These are phyloP conservation scores for Xylariaceae sp. DNA, from an alignment of 2,329 filamentous ascomycete genomes.

Conservation along the genomic window DNA sequence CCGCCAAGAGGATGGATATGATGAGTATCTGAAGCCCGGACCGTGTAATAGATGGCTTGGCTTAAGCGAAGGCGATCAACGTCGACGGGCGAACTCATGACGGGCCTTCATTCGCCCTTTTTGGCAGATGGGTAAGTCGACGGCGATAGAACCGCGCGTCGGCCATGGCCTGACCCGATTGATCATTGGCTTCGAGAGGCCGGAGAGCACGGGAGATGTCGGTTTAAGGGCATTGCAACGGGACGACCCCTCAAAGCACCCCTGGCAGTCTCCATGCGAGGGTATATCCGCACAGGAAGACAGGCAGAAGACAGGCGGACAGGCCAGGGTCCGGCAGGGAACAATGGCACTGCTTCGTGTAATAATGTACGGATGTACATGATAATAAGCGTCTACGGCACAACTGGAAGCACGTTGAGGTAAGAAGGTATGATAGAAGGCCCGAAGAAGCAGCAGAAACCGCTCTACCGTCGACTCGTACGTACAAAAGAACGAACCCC, in stretches of 20 bases:
- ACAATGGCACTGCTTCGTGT: conserved; percentile 16
- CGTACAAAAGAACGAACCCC: too few species aligned
- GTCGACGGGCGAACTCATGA: conserved; percentile 13
- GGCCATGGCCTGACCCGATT: conserved; percentile 16
- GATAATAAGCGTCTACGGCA: conserved; percentile 9
- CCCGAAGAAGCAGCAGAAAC: too few species aligned
- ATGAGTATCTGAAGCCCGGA: conserved; percentile 1
- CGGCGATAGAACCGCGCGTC: conserved; percentile 18
- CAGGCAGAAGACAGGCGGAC: conserved; percentile 15
- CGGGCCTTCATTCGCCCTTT: conserved; percentile 16
- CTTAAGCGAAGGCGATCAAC: conserved; percentile 22
- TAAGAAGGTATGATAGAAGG: conserved; percentile 18
- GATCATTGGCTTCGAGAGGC: conserved; percentile 19
- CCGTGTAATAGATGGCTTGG: not conserved
- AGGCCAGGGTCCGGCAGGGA: conserved; percentile 14
- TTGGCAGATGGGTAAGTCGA: conserved; percentile 6
- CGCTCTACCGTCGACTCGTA: too few species aligned
- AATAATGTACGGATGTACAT: too few species aligned
- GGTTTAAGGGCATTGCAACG: conserved; percentile 21
- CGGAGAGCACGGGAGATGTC: conserved; percentile 23
- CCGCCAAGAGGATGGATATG: conserved; percentile 14
- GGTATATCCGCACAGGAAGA: conserved; percentile 19
- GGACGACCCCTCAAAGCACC: conserved; percentile 19
- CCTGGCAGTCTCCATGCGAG: conserved; percentile 16
- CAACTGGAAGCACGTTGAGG: conserved; percentile 22